Evolutionary conservation across 2,329 filamentous ascomycete genomes (phyloP).

Genomic region (Berkeleyomyces rouxiae): DNA sequence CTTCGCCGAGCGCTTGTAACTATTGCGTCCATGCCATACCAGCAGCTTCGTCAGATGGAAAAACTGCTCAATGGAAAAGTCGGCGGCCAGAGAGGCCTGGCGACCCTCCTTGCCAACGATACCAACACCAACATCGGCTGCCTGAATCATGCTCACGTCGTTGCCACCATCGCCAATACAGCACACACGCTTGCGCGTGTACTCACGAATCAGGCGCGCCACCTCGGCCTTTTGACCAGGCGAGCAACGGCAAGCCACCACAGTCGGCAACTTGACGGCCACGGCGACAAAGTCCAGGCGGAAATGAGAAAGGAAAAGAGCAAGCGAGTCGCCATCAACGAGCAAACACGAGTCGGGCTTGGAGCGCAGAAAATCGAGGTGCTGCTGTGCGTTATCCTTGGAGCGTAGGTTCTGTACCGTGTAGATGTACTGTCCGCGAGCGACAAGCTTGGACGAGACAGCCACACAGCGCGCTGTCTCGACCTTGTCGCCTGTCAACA

Average conservation of each 20-base stretch:
- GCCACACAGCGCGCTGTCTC: constrained; percentile 95
- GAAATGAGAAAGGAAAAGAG: constrained; percentile 69
- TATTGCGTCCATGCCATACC: constrained; percentile 98
- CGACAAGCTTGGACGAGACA: constrained; percentile 83
- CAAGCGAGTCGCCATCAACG: constrained; percentile 84
- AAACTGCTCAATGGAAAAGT: constrained; percentile 94
- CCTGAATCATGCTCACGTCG: constrained; percentile 98
- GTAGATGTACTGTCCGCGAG: constrained; percentile 87
- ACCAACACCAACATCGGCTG: constrained; percentile 90
- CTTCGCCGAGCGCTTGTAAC: constrained; percentile 90
- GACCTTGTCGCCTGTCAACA: constrained; percentile 97
- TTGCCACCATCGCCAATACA: constrained; percentile 98
- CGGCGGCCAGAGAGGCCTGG: constrained; percentile 84
- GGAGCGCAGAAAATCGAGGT: constrained; percentile 73
- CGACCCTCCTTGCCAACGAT: constrained; percentile 96
- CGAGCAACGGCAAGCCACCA: constrained; percentile 91
- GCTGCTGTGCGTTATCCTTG: constrained; percentile 71
- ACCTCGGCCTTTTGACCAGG: constrained; percentile 95
- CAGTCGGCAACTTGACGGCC: constrained; percentile 74
- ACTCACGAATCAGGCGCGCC: constrained; percentile 72
- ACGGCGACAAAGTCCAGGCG: constrained; percentile 72
- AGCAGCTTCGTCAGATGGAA: constrained; percentile 86
- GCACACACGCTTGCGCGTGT: constrained; percentile 88
- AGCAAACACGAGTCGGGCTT: constrained; percentile 78
- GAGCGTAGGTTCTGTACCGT: constrained; percentile 74